Conservation (phyloP, 2,329 filamentous ascomycete genomes). For the Apiospora kogelbergensis region DNA sequence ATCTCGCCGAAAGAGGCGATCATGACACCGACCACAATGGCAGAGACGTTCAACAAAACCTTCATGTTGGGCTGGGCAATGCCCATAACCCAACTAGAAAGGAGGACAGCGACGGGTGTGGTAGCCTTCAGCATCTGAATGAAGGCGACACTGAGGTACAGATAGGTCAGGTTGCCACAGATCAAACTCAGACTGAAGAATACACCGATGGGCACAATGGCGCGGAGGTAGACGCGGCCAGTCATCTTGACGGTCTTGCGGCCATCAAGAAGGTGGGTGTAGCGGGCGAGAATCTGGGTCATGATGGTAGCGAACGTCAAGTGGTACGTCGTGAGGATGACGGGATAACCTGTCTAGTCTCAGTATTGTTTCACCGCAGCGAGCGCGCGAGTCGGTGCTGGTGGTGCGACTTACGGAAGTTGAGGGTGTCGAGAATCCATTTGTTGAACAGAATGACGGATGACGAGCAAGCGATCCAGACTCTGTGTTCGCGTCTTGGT, state of each 20-base stretch:
- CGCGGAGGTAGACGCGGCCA: slow-evolving; percentile 85
- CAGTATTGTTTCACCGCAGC: slow-evolving; percentile 31
- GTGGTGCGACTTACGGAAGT: slow-evolving; percentile 68
- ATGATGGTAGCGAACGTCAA: slow-evolving; percentile 88
- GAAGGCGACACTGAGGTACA: slow-evolving; percentile 93
- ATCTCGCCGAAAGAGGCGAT: slow-evolving; percentile 96
- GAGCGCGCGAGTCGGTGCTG: background rate
- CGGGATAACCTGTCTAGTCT: slow-evolving; percentile 58
- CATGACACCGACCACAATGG: slow-evolving; percentile 92
- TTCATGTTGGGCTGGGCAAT: slow-evolving; percentile 81
- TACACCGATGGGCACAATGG: slow-evolving; percentile 90
- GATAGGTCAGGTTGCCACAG: slow-evolving; percentile 92
- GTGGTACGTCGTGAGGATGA: slow-evolving; percentile 95
- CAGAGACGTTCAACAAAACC: slow-evolving; percentile 87
- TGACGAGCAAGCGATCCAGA: slow-evolving; percentile 91
- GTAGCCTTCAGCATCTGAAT: slow-evolving; percentile 99
- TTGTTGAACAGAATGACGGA: slow-evolving; percentile 99
- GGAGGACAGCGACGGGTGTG: slow-evolving; percentile 87
- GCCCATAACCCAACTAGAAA: slow-evolving; percentile 86
- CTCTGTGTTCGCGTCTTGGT: slow-evolving; percentile 46
- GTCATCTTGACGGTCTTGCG: slow-evolving; percentile 98
- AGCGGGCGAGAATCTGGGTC: slow-evolving; percentile 90
- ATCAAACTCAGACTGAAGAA: slow-evolving; percentile 97
- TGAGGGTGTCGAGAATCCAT: slow-evolving; percentile 84
- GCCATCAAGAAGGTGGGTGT: slow-evolving; percentile 86